phyloP scores from a whole-genome alignment of 2,329 filamentous ascomycete genomes.

The Westerdykella ornata region DNA sequence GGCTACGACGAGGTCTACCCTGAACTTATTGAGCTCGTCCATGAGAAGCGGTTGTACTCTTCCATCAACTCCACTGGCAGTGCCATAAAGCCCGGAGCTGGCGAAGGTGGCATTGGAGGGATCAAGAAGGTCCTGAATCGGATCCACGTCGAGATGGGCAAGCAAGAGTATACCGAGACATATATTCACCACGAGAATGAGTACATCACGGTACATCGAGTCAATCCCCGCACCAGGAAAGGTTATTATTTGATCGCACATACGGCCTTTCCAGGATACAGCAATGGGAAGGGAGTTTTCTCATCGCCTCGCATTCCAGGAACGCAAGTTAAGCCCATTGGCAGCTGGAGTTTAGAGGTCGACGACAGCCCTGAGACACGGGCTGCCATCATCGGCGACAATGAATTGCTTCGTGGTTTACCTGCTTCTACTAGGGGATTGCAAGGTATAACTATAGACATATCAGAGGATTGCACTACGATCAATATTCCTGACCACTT shows the following conservation, averaged over 20 bases:
- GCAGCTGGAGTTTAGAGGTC: conserved; percentile 88
- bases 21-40: conserved; percentile 83
- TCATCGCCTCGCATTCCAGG: conserved; percentile 73
- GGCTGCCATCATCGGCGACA: conserved; percentile 59
- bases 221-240: conserved; percentile 85
- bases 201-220: conserved; percentile 91
- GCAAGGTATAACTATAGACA: conserved; percentile 65
- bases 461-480: conserved; percentile 64
- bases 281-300: conserved; percentile 74
- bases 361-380: conserved; percentile 67
- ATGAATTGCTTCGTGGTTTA: conserved; percentile 68
- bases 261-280: conserved; percentile 88
- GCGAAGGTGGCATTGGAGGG: conserved; percentile 78
- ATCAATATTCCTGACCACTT: conserved; percentile 79
- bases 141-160: conserved; percentile 92
- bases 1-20: conserved; percentile 97
- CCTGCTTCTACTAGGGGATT: conserved; percentile 73
- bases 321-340: conserved; percentile 77
- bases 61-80: conserved; percentile 62
- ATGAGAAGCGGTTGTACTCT: conserved; percentile 76
- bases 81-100: conserved; percentile 57
- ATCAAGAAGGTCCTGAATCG: conserved; percentile 91
- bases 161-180: conserved; percentile 88
- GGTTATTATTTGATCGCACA: conserved; percentile 95
- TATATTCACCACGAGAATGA: conserved; percentile 95